phyloP scores from a whole-genome alignment of 441 rosid species.

The Monsonia emarginata region DNA sequence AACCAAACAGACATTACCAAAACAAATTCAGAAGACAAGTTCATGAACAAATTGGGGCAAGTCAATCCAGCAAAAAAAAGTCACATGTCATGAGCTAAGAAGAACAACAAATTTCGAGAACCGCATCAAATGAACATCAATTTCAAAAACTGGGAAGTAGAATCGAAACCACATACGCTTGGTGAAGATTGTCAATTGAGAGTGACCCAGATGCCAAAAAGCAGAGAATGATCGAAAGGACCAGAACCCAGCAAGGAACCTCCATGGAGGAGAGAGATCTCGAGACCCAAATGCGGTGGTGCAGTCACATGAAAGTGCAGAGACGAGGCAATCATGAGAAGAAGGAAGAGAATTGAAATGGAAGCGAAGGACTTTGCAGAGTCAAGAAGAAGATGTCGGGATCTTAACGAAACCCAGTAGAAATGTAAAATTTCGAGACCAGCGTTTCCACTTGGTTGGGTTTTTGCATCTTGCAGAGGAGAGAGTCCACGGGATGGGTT shows the following conservation, averaged over 20 bases:
- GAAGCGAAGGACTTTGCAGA: conserved; percentile 9
- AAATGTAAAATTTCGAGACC: neutral
- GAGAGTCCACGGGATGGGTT: neutral
- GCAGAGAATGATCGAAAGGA: conserved; percentile 28
- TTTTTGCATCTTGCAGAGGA: conserved; percentile 1
- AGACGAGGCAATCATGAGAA: conserved; percentile 14
- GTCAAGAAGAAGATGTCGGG: neutral
- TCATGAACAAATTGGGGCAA: neutral
- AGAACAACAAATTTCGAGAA: too few species aligned
- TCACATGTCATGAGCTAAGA: neutral
- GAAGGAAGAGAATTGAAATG: conserved; percentile 5
- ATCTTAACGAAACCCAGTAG: neutral
- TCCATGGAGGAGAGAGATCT: conserved; percentile 33
- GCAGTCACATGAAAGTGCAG: conserved; percentile 11
- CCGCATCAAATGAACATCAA: neutral
- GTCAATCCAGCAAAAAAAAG: neutral
- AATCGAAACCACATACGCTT: conserved; percentile 52
- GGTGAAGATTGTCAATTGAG: conserved; percentile 53
- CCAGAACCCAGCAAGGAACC: conserved; percentile 26
- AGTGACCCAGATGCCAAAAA: conserved; percentile 41
- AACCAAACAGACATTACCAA: neutral
- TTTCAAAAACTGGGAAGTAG: conserved; percentile 5
- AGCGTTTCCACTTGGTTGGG: conserved; percentile 2
- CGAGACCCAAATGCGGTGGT: conserved; percentile 23
- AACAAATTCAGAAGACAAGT: neutral